Conservation (phyloP, 2,329 filamentous ascomycete genomes). For the Colletotrichum sp. region DNA sequence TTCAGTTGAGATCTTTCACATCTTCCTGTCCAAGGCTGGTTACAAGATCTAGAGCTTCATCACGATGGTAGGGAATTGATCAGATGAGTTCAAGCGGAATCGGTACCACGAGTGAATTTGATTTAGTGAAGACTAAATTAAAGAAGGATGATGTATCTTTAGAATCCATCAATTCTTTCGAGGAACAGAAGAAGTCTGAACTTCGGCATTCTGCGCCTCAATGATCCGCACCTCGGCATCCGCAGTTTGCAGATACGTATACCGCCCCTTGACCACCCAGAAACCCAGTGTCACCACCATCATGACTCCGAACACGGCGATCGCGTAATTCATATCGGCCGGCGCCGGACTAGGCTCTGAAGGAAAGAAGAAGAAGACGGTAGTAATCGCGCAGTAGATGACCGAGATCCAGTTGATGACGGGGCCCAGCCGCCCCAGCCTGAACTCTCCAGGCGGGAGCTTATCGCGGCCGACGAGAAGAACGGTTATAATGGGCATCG, state of each 20-base stretch:
- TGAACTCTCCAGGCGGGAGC: conserved; percentile 50
- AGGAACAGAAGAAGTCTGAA: neutral
- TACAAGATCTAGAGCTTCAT: neutral
- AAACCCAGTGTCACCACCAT: conserved; percentile 52
- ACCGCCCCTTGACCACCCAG: conserved; percentile 53
- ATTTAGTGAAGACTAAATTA: neutral
- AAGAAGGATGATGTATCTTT: neutral
- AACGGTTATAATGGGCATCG: conserved; percentile 53
- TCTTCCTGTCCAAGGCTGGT: neutral
- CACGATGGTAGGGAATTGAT: neutral
- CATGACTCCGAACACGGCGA: conserved; percentile 62
- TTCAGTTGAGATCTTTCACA: neutral
- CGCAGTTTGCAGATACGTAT: conserved; percentile 30
- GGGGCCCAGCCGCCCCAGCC: conserved; percentile 48
- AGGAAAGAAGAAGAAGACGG: conserved; percentile 62
- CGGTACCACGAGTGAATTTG: neutral
- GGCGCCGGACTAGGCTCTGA: conserved; percentile 45
- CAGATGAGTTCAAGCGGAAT: neutral
- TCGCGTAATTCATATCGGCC: conserved; percentile 63
- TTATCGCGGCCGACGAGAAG: conserved; percentile 56
- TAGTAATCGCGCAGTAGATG: conserved; percentile 55
- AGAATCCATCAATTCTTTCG: neutral
- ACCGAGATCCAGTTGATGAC: conserved; percentile 53
- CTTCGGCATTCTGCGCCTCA: conserved; percentile 1
- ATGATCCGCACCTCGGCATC: neutral